A percentile compares a stretch with the other conserved stretches of the same genome.
Evolutionary conservation across 768 basidiomycete species (phyloP).

Genomic region (Melanogaster broomeanus): DNA sequence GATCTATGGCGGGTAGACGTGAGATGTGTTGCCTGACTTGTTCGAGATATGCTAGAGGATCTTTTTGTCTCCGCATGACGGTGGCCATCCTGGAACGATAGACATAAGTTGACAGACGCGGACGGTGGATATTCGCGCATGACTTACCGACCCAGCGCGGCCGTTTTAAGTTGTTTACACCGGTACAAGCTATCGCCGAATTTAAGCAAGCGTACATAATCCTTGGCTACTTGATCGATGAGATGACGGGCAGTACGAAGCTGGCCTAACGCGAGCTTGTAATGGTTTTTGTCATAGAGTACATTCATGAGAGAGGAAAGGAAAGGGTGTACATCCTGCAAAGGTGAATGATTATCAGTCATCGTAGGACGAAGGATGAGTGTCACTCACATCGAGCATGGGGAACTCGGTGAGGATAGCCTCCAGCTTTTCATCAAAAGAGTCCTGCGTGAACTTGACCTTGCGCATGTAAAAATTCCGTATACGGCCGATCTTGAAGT

Average conservation of each 20-base stretch:
- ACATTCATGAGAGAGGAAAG: conserved; percentile 95
- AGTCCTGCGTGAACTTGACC: conserved; percentile 97
- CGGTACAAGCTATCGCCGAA: conserved; percentile 98
- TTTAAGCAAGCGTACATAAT: conserved; percentile 94
- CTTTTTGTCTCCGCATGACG: conserved; percentile 97
- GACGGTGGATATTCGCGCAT: neutral
- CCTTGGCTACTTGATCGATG: conserved; percentile 96
- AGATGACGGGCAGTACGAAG: conserved; percentile 94
- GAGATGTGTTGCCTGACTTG: conserved; percentile 99
- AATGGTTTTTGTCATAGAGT: conserved; percentile 99
- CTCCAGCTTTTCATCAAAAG: conserved; percentile 93
- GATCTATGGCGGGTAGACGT: conserved; percentile 97
- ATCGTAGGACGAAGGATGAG: neutral
- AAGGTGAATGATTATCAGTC: conserved; percentile 5
- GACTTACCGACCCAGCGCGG: conserved; percentile 92
- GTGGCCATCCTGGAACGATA: conserved; percentile 86
- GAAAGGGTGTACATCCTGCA: conserved; percentile 92
- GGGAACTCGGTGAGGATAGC: conserved; percentile 96
- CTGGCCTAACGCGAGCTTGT: conserved; percentile 97
- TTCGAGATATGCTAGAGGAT: conserved; percentile 96
- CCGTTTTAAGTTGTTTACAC: conserved; percentile 97
- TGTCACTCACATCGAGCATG: conserved; percentile 82
- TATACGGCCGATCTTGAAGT: conserved; percentile 99
- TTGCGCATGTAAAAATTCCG: conserved; percentile 99
- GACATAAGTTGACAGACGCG: conserved; percentile 5